Percentiles rank a stretch among this genome's conserved stretches.
Evolutionary conservation across 371 early-diverging fungal species (phyloP).

Genomic region (Syncephalastrum sp.): DNA sequence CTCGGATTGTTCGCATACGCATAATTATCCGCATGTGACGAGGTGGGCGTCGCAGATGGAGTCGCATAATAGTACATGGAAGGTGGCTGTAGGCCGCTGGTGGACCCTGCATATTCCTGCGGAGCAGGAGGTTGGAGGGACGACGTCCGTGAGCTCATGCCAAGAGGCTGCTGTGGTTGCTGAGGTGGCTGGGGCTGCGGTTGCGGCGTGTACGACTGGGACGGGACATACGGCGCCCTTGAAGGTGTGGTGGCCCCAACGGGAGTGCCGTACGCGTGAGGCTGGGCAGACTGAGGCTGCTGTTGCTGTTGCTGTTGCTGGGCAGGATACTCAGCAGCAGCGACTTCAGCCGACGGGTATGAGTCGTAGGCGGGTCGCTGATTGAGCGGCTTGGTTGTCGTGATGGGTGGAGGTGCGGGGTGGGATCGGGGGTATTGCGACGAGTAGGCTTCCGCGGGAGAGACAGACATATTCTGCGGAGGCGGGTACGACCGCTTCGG

Average conservation of each 20-base stretch:
- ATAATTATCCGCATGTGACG: conserved; percentile 15
- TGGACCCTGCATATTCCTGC: conserved; percentile 9
- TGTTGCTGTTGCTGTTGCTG: neutral
- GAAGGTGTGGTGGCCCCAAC: neutral
- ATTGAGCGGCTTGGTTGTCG: conserved; percentile 9
- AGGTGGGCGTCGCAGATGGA: conserved; percentile 19
- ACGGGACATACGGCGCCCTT: neutral
- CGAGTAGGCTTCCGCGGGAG: conserved; percentile 12
- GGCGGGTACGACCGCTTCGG: neutral
- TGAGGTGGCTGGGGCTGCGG: conserved; percentile 6
- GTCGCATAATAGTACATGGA: conserved; percentile 23
- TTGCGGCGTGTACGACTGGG: neutral
- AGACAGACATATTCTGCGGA: neutral
- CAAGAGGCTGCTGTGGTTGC: conserved; percentile 1
- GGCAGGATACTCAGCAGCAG: conserved; percentile 2
- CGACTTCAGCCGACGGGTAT: neutral
- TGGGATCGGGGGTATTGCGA: conserved; percentile 9
- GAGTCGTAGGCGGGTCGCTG: conserved; percentile 5
- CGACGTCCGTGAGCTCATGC: too few species aligned
- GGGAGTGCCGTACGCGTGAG: conserved; percentile 5
- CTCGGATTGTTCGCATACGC: conserved; percentile 9
- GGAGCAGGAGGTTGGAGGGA: neutral
- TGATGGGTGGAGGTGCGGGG: conserved; percentile 3
- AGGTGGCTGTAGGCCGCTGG: conserved; percentile 2
- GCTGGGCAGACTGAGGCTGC: neutral